These are phyloP conservation scores for Psilocybe sp. DNA, from an alignment of 768 basidiomycete species.

Conservation along the genomic window DNA sequence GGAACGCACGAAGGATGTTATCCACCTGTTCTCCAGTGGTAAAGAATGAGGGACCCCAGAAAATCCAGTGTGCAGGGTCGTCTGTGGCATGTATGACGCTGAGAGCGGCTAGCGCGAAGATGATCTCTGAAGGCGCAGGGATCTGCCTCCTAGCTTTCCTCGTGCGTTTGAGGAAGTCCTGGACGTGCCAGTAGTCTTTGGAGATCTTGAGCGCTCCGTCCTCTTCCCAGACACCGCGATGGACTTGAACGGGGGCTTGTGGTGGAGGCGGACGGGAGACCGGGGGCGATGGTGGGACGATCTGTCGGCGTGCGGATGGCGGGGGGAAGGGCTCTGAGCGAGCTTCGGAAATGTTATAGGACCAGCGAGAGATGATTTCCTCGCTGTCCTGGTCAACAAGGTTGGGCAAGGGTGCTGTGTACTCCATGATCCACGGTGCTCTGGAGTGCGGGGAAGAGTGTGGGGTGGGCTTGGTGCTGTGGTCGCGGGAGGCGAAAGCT, in stretches of 20 bases:
- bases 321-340: constrained; percentile 16
- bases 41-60: constrained; percentile 54
- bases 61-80: constrained; percentile 59
- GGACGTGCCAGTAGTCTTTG: constrained; percentile 42
- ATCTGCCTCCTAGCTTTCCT: constrained; percentile 37
- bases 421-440: constrained; percentile 5
- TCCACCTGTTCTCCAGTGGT: constrained; percentile 52
- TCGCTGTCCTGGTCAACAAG: constrained; percentile 10
- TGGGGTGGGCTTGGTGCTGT: constrained; percentile 4
- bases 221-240: constrained; percentile 37
- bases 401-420: constrained; percentile 2
- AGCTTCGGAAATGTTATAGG: constrained; percentile 15
- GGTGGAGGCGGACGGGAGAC: constrained; percentile 20
- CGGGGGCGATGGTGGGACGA: constrained; percentile 1
- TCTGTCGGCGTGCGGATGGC: neutral
- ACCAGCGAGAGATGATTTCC: constrained; percentile 13
- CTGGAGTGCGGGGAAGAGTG: constrained; percentile 6
- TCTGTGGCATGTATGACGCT: constrained; percentile 52
- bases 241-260: constrained; percentile 24
- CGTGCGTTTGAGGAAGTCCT: constrained; percentile 42
- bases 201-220: constrained; percentile 39
- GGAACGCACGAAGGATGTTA: constrained; percentile 48
- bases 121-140: constrained; percentile 34
- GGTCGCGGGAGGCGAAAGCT: constrained; percentile 2
- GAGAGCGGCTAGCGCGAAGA: constrained; percentile 60